Conservation (phyloP, 306 rosid species). For the Senna tora region DNA sequence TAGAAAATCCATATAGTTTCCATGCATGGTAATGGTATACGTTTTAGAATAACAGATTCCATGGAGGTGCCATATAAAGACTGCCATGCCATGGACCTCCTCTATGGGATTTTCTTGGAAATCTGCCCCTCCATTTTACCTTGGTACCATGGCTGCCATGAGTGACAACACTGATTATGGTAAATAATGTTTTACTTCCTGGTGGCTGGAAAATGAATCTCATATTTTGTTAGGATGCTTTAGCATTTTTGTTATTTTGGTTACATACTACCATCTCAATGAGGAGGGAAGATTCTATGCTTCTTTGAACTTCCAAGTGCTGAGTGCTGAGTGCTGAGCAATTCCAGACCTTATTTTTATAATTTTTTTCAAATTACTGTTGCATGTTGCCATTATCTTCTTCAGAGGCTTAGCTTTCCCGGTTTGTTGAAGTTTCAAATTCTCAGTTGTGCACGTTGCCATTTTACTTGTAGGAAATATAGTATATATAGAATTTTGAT, state of each 20-base stretch:
- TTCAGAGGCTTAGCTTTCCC: neutral
- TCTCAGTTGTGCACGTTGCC: neutral
- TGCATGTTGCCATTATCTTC: constrained; percentile 7
- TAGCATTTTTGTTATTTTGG: neutral
- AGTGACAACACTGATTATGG: neutral
- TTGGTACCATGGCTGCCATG: neutral
- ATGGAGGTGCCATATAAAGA: too few species aligned
- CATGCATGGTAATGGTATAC: too few species aligned
- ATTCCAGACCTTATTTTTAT: neutral
- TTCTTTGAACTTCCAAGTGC: too few species aligned
- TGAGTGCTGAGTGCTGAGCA: neutral
- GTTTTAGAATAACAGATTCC: too few species aligned
- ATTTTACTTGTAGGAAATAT: neutral
- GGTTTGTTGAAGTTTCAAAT: neutral
- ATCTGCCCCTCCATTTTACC: too few species aligned
- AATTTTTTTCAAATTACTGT: neutral
- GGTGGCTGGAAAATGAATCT: neutral
- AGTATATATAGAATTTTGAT: neutral
- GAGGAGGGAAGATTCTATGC: neutral
- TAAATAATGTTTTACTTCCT: neutral
- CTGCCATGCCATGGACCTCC: too few species aligned
- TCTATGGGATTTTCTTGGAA: too few species aligned
- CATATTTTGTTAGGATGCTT: neutral
- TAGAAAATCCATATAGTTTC: too few species aligned
- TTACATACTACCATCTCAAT: neutral